Conservation (phyloP, 2,329 filamentous ascomycete species). For the Cercospora nicotianae region DNA sequence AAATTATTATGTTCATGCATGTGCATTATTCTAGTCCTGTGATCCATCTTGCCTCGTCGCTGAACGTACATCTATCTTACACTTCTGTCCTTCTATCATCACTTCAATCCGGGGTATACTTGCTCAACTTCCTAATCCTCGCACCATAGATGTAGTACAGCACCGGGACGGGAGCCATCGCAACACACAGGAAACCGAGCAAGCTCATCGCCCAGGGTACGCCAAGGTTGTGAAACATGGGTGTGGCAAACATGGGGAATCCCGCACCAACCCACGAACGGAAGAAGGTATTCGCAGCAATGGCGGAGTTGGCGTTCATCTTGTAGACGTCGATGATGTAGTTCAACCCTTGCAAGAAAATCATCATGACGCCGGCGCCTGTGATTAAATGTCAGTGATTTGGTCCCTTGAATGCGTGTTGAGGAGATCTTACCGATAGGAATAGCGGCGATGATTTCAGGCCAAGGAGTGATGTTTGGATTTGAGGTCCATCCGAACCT, state of each 20-base stretch:
- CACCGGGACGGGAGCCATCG: slow-evolving; percentile 32
- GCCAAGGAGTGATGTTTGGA: slow-evolving; percentile 42
- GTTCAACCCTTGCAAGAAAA: slow-evolving; percentile 41
- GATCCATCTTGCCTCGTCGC: background rate
- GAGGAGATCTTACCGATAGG: slow-evolving; percentile 38
- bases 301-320: slow-evolving; percentile 40
- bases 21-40: background rate
- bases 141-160: slow-evolving; percentile 33
- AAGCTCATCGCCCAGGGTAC: slow-evolving; percentile 37
- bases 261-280: slow-evolving; percentile 38
- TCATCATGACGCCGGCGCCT: slow-evolving; percentile 38
- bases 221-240: slow-evolving; percentile 40
- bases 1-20: no score
- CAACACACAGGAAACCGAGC: slow-evolving; percentile 37
- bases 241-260: slow-evolving; percentile 38
- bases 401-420: background rate
- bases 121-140: slow-evolving; percentile 29
- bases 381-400: background rate
- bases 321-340: slow-evolving; percentile 52
- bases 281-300: slow-evolving; percentile 39
- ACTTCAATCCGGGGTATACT: slow-evolving; percentile 19
- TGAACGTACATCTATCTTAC: background rate
- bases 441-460: slow-evolving; percentile 43
- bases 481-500: slow-evolving; percentile 46
- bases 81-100: background rate